A percentile compares a stretch with the other conserved stretches of the same genome.
phyloP scores from a whole-genome alignment of 225 moss, liverwort and hornwort genomes.

The Ulota crispa region DNA sequence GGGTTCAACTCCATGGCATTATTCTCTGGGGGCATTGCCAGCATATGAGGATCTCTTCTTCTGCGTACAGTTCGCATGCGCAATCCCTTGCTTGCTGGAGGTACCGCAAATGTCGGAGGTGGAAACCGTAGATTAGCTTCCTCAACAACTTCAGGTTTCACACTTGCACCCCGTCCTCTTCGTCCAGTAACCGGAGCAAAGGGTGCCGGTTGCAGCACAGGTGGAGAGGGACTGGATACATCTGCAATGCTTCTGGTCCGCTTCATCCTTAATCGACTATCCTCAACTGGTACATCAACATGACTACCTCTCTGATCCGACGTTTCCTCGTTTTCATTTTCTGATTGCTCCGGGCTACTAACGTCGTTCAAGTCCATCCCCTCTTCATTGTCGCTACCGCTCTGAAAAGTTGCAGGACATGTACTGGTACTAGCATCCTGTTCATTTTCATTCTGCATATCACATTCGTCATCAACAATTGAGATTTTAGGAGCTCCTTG shows the following conservation, averaged over 20 bases:
- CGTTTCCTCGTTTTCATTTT: slow-evolving; percentile 18
- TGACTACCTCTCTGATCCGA: slow-evolving; percentile 27
- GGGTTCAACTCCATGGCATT: slow-evolving; percentile 27
- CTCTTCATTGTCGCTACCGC: slow-evolving; percentile 27
- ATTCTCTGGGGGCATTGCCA: slow-evolving; percentile 35
- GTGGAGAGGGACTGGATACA: slow-evolving; percentile 48
- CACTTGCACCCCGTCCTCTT: slow-evolving; percentile 53
- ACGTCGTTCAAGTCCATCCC: slow-evolving; percentile 35
- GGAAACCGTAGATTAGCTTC: slow-evolving; percentile 21
- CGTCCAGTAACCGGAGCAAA: slow-evolving; percentile 54
- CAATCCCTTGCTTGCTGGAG: slow-evolving; percentile 43
- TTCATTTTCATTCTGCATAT: slow-evolving; percentile 28
- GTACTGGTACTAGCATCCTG: slow-evolving; percentile 43
- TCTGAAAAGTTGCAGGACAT: slow-evolving; percentile 44
- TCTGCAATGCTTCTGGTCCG: slow-evolving; percentile 59
- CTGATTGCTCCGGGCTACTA: slow-evolving; percentile 29
- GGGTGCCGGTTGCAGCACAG: slow-evolving; percentile 38
- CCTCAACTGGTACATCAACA: slow-evolving; percentile 26
- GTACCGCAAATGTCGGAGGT: slow-evolving; percentile 26
- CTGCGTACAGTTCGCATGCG: slow-evolving; percentile 53
- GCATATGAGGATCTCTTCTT: slow-evolving; percentile 42
- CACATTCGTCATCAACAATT: slow-evolving; percentile 22
- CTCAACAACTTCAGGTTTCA: slow-evolving; percentile 46
- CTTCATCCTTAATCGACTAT: slow-evolving; percentile 37
- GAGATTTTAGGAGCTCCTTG: slow-evolving; percentile 23